phyloP scores from a whole-genome alignment of 805 yeast genomes.

The Starmerella cellae region DNA sequence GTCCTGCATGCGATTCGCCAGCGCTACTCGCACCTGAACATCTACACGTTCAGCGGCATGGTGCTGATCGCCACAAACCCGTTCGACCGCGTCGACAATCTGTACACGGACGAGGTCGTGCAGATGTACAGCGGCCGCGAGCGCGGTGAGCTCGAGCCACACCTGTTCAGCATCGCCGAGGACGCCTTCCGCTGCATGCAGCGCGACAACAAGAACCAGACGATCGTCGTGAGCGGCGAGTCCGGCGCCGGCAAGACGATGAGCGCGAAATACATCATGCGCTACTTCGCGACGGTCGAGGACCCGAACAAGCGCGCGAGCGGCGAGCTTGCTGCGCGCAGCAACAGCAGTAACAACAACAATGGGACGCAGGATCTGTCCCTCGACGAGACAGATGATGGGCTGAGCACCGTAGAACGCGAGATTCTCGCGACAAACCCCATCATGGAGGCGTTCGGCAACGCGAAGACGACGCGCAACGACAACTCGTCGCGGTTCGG shows the following conservation, averaged over 20 bases:
- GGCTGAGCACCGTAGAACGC: slow-evolving; percentile 82
- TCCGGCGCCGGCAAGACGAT: slow-evolving; percentile 99
- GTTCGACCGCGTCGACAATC: slow-evolving; percentile 79
- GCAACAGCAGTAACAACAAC: slow-evolving; percentile 1
- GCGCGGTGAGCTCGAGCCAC: slow-evolving; percentile 94
- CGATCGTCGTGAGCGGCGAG: slow-evolving; percentile 94
- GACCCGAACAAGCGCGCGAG: slow-evolving; percentile 28
- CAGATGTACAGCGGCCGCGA: slow-evolving; percentile 89
- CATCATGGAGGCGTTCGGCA: slow-evolving; percentile 95
- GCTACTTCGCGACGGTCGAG: slow-evolving; percentile 93
- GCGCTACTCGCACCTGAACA: slow-evolving; percentile 77
- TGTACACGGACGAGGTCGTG: slow-evolving; percentile 82
- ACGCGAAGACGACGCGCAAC: slow-evolving; percentile 93
- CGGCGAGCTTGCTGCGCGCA: not conserved
- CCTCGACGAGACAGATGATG: slow-evolving; percentile 26
- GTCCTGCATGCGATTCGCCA: slow-evolving; percentile 85
- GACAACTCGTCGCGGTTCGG: slow-evolving; percentile 98
- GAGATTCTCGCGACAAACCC: slow-evolving; percentile 95
- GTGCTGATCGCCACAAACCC: slow-evolving; percentile 95
- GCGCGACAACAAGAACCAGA: slow-evolving; percentile 70
- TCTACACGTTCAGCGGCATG: slow-evolving; percentile 92
- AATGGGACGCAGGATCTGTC: too few species aligned
- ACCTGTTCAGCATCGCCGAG: slow-evolving; percentile 92
- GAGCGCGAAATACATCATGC: slow-evolving; percentile 91
- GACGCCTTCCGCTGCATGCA: slow-evolving; percentile 95